Evolutionary conservation across 768 basidiomycete species (phyloP), one percentile per base, ranked within the genome.

Genomic region (Xerocomus potaroensis): DNA sequence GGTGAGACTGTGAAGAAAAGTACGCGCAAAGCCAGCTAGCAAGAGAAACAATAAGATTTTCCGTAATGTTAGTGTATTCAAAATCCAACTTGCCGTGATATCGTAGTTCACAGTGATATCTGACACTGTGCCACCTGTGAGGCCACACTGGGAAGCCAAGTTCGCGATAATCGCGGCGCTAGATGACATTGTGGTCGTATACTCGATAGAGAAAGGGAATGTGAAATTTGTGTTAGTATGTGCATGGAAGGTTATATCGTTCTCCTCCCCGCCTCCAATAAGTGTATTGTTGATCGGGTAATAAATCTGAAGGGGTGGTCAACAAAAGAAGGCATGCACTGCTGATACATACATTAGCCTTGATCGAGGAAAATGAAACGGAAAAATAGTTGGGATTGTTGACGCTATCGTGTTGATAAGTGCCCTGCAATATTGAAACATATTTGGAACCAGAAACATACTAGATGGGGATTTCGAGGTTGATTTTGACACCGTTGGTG

Each of bases 321-420:
- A 58, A 33, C 43, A 24, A 43, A 26, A 39, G 6, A n/a, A 18
- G 8, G 21, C 8, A 39, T 16, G 0, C 9, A 50, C 65, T 7
- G 16, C 18, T 15, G 30, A 33, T 24, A 34, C 62, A 43, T 63
- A 84, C 84, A 32, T 83, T 65, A 4, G 82, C 83, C 35, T 76
- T 71, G 52, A 92, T 78, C 47, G 76, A 75, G 43, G 76, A 75
- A 63, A 92, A 75, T 16, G 72, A 73, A 9, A 86, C 83, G 8
- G 75, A 65, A 60, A 92, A 89, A 66, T 79, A 89, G 62, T 91
- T 91, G 23, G 89, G 90, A 57, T 92, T 92, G 59, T 70, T 69
- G 45, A 91, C 84, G 23, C 88, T 91, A 54, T 45, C 23, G 5
- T 45, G 47, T 34, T 8, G 26, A 31, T 57, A n/a, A 51, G 53